Conservation (phyloP, 2,329 filamentous ascomycete genomes). For the Calonectria montana region DNA sequence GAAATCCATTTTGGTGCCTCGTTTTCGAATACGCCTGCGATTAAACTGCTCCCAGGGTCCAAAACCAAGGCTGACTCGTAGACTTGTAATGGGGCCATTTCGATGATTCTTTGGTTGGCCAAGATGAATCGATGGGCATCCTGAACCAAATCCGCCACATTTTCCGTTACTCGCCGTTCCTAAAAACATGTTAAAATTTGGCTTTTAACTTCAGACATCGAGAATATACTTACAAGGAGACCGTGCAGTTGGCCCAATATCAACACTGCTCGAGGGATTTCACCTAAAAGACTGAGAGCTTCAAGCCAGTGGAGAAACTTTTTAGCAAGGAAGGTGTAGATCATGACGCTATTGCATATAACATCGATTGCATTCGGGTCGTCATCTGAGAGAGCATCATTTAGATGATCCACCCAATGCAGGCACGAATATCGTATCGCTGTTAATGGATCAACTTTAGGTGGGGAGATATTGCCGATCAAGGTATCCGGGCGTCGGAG, state of each 20-base stretch:
- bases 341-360: background rate
- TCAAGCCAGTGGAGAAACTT: conserved; percentile 56
- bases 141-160: background rate
- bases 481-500: conserved; percentile 34
- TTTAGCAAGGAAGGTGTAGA: background rate
- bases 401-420: conserved; percentile 39
- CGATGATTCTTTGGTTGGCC: background rate
- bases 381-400: background rate
- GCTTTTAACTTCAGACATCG: background rate
- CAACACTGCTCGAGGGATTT: conserved; percentile 9
- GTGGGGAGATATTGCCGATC: conserved; percentile 13
- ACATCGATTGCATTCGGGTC: background rate
- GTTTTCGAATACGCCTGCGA: background rate
- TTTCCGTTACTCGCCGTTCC: background rate
- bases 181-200: background rate
- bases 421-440: conserved; percentile 32
- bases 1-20: background rate
- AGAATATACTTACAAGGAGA: background rate
- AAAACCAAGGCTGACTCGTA: background rate
- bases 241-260: background rate
- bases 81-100: background rate
- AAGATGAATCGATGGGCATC: conserved; percentile 12
- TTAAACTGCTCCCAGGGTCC: background rate
- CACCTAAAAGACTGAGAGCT: conserved; percentile 49
- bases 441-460: conserved; percentile 28